Conservation (phyloP, 495 filamentous ascomycete species). For the Viridothelium virens region DNA sequence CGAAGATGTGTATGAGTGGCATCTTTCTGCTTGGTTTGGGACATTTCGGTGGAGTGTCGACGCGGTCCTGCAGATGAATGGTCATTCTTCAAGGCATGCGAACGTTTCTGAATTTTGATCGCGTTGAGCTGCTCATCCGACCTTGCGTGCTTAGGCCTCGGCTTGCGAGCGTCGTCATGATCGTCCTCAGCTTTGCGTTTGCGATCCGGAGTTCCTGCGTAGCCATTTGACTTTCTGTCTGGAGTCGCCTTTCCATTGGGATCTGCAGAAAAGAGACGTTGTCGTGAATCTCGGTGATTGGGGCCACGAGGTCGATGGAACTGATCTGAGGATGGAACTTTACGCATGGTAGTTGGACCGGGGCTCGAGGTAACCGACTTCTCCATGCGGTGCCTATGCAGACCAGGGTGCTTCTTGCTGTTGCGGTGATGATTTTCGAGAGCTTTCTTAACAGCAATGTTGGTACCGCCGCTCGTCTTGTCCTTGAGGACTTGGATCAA, state of each 20-base stretch:
- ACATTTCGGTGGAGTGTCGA: not conserved
- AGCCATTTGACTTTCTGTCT: not conserved
- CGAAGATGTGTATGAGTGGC: not conserved
- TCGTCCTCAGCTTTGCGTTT: conserved; percentile 8
- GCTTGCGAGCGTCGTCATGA: not conserved
- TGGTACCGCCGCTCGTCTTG: conserved; percentile 60
- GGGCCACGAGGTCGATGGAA: not conserved
- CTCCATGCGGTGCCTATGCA: conserved; percentile 21
- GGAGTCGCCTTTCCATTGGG: not conserved
- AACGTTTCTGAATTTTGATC: conserved; percentile 1
- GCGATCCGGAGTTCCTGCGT: conserved; percentile 3
- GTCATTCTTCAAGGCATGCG: not conserved
- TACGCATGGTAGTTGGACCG: conserved; percentile 24
- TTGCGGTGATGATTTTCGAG: conserved; percentile 88
- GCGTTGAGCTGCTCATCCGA: conserved; percentile 7
- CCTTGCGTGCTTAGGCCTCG: conserved; percentile 1
- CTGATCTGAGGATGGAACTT: conserved; percentile 13
- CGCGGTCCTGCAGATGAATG: not conserved
- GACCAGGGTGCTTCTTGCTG: conserved; percentile 32
- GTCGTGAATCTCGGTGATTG: not conserved
- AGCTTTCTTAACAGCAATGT: conserved; percentile 59
- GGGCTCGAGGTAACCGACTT: conserved; percentile 23
- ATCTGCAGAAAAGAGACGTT: not conserved
- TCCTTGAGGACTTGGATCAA: conserved; percentile 82
- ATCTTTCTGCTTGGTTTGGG: not conserved